Percentiles rank a stretch among this genome's conserved stretches.
Conservation (phyloP, 73 alveolate genomes). For the Diophrys sp. region DNA sequence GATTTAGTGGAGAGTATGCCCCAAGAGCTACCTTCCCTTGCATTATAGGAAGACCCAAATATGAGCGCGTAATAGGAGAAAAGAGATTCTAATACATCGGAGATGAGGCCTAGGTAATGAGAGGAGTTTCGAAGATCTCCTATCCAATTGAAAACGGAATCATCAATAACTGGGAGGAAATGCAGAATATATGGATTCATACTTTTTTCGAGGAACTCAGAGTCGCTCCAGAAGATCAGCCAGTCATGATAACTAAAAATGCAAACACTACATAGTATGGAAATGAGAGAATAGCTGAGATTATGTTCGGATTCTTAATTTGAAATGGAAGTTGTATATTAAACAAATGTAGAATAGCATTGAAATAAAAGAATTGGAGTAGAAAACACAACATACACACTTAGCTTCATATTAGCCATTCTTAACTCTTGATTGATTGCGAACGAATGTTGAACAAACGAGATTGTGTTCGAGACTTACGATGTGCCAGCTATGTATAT, state of each 20-base stretch:
- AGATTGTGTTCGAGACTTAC: constrained; percentile 89
- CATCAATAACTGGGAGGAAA: constrained; percentile 77
- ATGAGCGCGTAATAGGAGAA: constrained; percentile 60
- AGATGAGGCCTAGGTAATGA: constrained; percentile 60
- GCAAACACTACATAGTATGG: too few relatives aligned
- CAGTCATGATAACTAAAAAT: constrained; percentile 77
- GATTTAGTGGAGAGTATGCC: constrained; percentile 80
- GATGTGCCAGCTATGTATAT: constrained; percentile 71
- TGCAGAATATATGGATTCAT: constrained; percentile 78
- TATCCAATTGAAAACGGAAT: constrained; percentile 75
- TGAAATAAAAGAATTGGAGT: too few relatives aligned
- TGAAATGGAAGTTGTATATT: too few relatives aligned
- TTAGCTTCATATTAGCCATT: too few relatives aligned
- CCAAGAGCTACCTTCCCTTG: constrained; percentile 71
- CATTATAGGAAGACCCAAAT: constrained; percentile 73
- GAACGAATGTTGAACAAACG: too few relatives aligned
- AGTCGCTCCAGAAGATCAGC: constrained; percentile 80
- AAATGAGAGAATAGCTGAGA: too few relatives aligned
- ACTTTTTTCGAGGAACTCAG: constrained; percentile 69
- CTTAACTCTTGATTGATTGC: too few relatives aligned
- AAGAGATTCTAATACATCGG: constrained; percentile 75
- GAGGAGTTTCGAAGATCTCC: constrained; percentile 61
- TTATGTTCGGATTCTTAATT: too few relatives aligned
- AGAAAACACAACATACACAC: too few relatives aligned
- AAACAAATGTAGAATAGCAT: too few relatives aligned